phyloP scores from a whole-genome alignment of 495 filamentous ascomycete species.

The Penicillium psychrofluorescens region DNA sequence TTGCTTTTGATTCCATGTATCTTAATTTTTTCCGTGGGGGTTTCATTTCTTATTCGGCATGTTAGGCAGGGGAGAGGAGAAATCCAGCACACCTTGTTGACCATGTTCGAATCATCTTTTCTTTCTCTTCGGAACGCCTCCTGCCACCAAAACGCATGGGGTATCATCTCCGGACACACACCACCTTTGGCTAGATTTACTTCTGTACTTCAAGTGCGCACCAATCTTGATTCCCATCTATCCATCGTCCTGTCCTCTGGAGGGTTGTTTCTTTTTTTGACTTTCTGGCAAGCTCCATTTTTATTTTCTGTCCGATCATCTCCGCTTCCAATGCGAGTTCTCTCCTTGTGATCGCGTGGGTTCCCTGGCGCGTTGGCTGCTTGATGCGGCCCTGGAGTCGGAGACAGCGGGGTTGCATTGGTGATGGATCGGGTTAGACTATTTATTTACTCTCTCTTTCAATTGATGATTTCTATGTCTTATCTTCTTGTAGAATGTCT shows the following conservation, averaged over 20 bases:
- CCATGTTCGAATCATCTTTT: slow-evolving; percentile 15
- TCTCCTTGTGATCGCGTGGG: too few relatives aligned
- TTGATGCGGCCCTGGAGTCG: too few relatives aligned
- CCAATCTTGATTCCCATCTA: slow-evolving; percentile 12
- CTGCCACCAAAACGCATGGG: background rate
- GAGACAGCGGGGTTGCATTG: too few relatives aligned
- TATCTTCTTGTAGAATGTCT: too few relatives aligned
- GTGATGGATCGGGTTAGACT: too few relatives aligned
- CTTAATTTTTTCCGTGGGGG: slow-evolving; percentile 18
- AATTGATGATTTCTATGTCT: background rate
- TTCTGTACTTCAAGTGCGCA: slow-evolving; percentile 10
- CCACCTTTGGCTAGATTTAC: slow-evolving; percentile 16
- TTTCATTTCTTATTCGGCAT: slow-evolving; percentile 26
- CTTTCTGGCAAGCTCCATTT: background rate
- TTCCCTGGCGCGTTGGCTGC: too few relatives aligned
- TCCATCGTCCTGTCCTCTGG: background rate
- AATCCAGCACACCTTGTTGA: slow-evolving; percentile 22
- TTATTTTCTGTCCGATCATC: background rate
- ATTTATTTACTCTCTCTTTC: too few relatives aligned
- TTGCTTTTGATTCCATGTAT: slow-evolving; percentile 33
- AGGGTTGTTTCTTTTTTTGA: background rate
- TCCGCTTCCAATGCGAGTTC: too few relatives aligned
- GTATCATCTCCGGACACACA: too few relatives aligned
- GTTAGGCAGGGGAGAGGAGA: slow-evolving; percentile 13
- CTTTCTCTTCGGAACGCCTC: background rate